Evolutionary conservation across 2,329 filamentous ascomycete species (phyloP).

Genomic region (Lasiodiplodia citricola): DNA sequence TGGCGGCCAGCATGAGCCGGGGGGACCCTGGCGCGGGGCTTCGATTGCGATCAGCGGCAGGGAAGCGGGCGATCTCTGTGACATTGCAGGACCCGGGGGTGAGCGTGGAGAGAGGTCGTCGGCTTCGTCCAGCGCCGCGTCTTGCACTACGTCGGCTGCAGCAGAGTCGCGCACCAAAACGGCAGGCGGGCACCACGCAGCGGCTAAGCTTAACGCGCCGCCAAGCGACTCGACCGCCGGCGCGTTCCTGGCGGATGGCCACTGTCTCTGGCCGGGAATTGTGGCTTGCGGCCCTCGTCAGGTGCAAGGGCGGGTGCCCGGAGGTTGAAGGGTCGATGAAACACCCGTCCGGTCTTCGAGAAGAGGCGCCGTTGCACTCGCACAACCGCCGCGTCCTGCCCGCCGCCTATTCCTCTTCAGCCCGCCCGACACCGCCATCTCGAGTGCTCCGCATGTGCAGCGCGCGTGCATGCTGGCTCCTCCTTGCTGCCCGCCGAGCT

Average conservation of each 20-base stretch:
- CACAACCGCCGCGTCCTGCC: slow-evolving; percentile 3
- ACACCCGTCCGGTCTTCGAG: not conserved
- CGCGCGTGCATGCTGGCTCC: slow-evolving; percentile 1
- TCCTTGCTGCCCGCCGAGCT: slow-evolving; percentile 12
- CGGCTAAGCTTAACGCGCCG: slow-evolving; percentile 6
- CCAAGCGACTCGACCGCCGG: not conserved
- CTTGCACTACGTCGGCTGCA: slow-evolving; percentile 15
- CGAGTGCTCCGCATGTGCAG: not conserved
- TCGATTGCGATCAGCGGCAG: slow-evolving; percentile 21
- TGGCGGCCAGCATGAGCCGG: not conserved
- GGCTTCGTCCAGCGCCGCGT: not conserved
- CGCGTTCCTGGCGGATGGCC: not conserved
- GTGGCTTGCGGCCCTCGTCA: not conserved
- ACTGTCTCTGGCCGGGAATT: slow-evolving; percentile 7
- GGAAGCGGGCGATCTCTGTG: slow-evolving; percentile 17
- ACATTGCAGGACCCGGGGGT: slow-evolving; percentile 18
- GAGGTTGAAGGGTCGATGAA: slow-evolving; percentile 1
- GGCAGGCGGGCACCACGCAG: not conserved
- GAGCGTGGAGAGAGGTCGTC: not conserved
- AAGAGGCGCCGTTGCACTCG: slow-evolving; percentile 14
- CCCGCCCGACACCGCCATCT: slow-evolving; percentile 8
- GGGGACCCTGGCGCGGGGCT: slow-evolving; percentile 4
- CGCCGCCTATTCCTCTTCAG: not conserved
- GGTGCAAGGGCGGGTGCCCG: not conserved
- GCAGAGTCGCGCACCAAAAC: not conserved